Evolutionary conservation across 371 early-diverging fungal species (phyloP), one percentile per base, ranked within the genome.

Genomic region (Massospora cicadina): DNA sequence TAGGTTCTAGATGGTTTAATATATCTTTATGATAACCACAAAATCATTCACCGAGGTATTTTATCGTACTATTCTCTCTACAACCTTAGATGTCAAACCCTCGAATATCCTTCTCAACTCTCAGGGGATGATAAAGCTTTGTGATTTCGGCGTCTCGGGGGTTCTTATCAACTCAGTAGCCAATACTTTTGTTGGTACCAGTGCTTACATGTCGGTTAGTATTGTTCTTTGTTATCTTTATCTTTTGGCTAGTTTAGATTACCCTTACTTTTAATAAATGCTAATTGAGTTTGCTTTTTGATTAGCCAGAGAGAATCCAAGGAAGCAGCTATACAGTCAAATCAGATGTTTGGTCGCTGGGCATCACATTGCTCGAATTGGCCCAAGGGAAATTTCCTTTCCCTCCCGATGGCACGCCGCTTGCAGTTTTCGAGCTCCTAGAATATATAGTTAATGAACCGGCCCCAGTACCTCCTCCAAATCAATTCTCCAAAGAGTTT

Each of bases 321-420:
- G 95, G 94, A 59, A 83, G 81, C 65, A 80, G 82, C 60, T 94
- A 96, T 73, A 83, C 93, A 23, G 89, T 91, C 56, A 86, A 89
- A 69, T 91, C 91, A 21, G 98, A 97, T 72, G 88, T 93, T 26
- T 98, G 98, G 98, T 87, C 88, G 33, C 73, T 97, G 54, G 95
- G 95, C 2, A 84, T 96, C 54, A 88, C 95, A 1, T 71, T 96
- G 58, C 84, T 95, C 77, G 98, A 98, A 70, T 73, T 93, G 24
- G 95, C 94, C 1, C 74, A 88, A 55, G 93, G 88, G 59, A 77
- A 86, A 67, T 94, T 93, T 74, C 96, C 97, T 28, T 91, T 88
- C 68, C 87, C 86, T 61, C 82, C 89, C 10, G 85, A 84, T 62
- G 84, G 85, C 53, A 81, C 80, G 54, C 76, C 85, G 54, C 65